These are phyloP conservation scores for Poteriospumella lacustris DNA, from an alignment of 108 stramenopile species.

Conservation along the genomic window DNA sequence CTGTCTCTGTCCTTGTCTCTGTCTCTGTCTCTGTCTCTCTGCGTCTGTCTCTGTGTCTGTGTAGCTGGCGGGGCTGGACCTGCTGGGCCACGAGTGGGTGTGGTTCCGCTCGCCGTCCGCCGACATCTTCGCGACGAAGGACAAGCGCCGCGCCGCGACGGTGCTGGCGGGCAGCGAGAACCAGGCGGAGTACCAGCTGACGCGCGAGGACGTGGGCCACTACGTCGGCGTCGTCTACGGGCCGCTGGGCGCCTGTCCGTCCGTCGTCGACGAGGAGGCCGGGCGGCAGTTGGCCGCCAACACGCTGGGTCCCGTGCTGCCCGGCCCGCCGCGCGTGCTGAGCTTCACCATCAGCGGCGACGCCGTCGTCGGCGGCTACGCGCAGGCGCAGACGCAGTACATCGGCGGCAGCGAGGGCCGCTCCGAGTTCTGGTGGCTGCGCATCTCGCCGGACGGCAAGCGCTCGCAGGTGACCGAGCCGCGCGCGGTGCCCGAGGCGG, in stretches of 20 bases:
- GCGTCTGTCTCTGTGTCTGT: no score
- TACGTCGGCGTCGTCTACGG: neutral
- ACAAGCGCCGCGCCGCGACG: no score
- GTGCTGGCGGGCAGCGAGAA: neutral
- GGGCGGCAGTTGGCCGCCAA: neutral
- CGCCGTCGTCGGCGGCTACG: neutral
- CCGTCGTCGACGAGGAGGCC: neutral
- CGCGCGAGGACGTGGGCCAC: neutral
- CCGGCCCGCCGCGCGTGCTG: slow-evolving; percentile 21
- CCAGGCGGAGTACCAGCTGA: neutral
- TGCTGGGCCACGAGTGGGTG: no score
- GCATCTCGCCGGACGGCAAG: neutral
- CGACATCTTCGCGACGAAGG: no score
- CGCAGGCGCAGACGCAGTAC: neutral
- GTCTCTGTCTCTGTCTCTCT: no score
- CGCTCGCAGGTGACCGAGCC: slow-evolving; percentile 17
- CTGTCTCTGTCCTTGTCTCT: no score
- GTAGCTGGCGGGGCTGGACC: no score
- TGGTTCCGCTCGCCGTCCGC: no score
- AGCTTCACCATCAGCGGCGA: neutral
- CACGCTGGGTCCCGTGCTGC: slow-evolving; percentile 17
- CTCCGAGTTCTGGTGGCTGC: slow-evolving; percentile 26
- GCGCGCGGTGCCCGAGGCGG: neutral
- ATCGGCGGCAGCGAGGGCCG: slow-evolving; percentile 15
- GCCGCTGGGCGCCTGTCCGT: no score